Evolutionary conservation across 768 basidiomycete genomes (phyloP).

Genomic region (Auricularia auricula-judae): DNA sequence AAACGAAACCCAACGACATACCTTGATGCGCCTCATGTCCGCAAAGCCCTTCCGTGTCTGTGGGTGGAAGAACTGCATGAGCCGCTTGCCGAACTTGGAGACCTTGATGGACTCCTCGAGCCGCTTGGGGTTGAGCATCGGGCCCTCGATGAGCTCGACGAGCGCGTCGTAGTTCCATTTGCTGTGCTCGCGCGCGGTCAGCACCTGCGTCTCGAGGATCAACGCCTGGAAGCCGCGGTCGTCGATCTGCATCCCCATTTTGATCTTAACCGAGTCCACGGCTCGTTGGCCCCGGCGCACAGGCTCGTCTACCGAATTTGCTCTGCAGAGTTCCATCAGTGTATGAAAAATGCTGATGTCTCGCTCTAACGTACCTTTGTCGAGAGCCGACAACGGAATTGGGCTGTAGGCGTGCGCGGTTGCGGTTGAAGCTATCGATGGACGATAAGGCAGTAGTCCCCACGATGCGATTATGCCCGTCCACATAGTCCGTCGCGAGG

Average conservation of each 20-base stretch:
- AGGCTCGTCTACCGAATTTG: constrained; percentile 61
- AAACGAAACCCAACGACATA: constrained; percentile 10
- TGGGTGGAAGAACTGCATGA: constrained; percentile 93
- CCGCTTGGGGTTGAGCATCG: constrained; percentile 79
- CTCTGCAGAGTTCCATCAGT: constrained; percentile 27
- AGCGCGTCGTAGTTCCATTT: constrained; percentile 91
- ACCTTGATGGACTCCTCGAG: constrained; percentile 92
- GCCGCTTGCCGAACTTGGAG: constrained; percentile 74
- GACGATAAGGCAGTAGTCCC: constrained; percentile 78
- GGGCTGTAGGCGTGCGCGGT: constrained; percentile 61
- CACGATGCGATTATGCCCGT: constrained; percentile 66
- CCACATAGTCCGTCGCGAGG: constrained; percentile 68
- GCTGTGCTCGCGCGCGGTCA: constrained; percentile 66
- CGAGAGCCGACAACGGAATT: constrained; percentile 42
- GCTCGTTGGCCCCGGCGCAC: constrained; percentile 81
- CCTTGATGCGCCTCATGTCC: constrained; percentile 63
- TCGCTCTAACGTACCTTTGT: constrained; percentile 37
- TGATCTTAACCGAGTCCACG: constrained; percentile 71
- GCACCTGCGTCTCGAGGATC: constrained; percentile 81
- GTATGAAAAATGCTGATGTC: neutral
- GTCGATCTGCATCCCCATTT: constrained; percentile 90
- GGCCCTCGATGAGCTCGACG: constrained; percentile 84
- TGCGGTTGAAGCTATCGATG: constrained; percentile 91
- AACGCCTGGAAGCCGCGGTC: constrained; percentile 81
- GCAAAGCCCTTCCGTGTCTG: constrained; percentile 73